Evolutionary conservation across 2,329 filamentous ascomycete genomes (phyloP), one percentile per base, ranked within the genome.

Genomic region (Xylariaceae sp.): DNA sequence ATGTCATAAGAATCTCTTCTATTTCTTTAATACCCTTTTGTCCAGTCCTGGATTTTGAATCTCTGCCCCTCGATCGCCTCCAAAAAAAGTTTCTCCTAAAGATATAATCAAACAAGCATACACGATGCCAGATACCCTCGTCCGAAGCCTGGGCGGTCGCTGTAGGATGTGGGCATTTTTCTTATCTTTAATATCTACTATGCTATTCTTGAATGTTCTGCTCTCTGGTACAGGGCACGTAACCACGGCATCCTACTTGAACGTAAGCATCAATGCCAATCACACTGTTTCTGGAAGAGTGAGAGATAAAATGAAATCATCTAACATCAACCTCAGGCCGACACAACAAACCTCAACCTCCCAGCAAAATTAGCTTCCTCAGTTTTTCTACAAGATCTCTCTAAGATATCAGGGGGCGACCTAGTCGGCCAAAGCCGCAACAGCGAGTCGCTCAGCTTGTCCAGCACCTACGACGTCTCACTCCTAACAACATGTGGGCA

Each of bases 401-500:
- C 63, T 4, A 45, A 38, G 5, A 44, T 68, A 37, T 56, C 64
- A 1, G 58, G 60, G 11, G 53, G 49, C 20, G 65, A 69, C 53
- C 59, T 57, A 21, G 57, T 65, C 40, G 67, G 67, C 14, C 42
- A 51, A 2, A 44, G 50, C 47, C 43, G 47, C 12, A 66, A 55
- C 6, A 49, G 63, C 14, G 29, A 56, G 6, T 56, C 54, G 3
- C 53, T 67, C 17, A 57, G 57, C 10, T 52, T 67, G 39, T 50
- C 64, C 6, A 35, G 45, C 12, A 55, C 44, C 16, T 67, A 67
- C 53, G 61, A 55, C 20, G 44, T 67, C 46, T 54, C 59, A 22
- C 57, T 67, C 22, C 52, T 69, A 21, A 64, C 65, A 3, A 54
- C 57, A 3, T 68, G 67, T 48, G 56, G 57, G 11, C 52, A 56